Evolutionary conservation across 148 eudicot species (phyloP), one percentile per base, ranked within the genome.

Genomic region (Hydrangea macrophylla): DNA sequence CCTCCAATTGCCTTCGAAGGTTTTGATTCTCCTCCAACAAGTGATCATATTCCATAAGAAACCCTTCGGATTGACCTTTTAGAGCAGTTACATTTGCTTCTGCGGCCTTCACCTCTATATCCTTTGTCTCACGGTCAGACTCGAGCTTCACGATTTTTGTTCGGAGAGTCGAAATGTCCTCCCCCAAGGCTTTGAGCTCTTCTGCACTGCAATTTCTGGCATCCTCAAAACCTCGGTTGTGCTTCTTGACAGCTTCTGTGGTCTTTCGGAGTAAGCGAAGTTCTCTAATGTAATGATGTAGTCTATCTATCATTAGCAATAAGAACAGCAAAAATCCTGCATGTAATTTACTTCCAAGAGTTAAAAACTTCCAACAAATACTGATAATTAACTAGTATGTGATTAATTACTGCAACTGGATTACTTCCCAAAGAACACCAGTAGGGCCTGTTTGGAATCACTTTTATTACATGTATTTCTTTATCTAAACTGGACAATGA

Each of bases 271-370:
- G 71, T 37, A 55, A 55, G 15, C 71, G 60, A 32, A 67, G 60
- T 36, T 67, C 71, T 55, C 71, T 55, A 51, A 67, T 54, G 62
- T 67, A 67, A 36, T 54, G 45, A 32, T 67, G 60, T 26, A 67
- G 25, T 67, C 62, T 54, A 37, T 67, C 71, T 24, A 67, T 25
- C 37, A 36, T 35, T 35, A 67, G 1, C 8, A 60, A 60, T 33
- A 67, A 61, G 61, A 67, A 67, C 27, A 67, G 15, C 11, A 67
- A 22, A 17, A 67, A 36, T 35, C 71, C 71, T 67, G 62, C 62
- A 67, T n/a, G n/a, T n/a, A n/a, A n/a, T n/a, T n/a, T n/a, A n/a
- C n/a, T n/a, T n/a, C n/a, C n/a, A n/a, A n/a, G n/a, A n/a, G n/a
- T n/a, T n/a, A n/a, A n/a, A n/a, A n/a, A n/a, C n/a, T n/a, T n/a